Base-by-base conservation (phyloP, 2,329 filamentous ascomycete genomes). In the Penicillium concentricum region DNA sequence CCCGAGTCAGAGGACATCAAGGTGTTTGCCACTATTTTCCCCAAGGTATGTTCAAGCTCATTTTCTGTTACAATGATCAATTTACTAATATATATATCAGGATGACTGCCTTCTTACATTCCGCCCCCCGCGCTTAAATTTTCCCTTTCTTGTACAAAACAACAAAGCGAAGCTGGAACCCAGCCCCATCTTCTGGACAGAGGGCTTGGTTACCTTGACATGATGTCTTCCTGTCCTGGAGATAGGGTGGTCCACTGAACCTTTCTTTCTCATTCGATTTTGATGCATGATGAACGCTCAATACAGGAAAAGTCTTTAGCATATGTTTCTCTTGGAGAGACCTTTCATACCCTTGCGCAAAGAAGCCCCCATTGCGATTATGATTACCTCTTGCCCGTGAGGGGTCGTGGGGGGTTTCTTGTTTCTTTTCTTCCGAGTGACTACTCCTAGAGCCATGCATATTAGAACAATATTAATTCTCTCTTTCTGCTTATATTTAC, bases 11-110 rank as follows among this genome's bases (percentile, higher is more conserved):
- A 99, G 79, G 88, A 96, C 76, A 97, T 99, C 77, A 93, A 96
- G 81, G 93, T 97, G 65, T 99, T 97, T 78, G 94, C 94, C 39
- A 97, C 92, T 28, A 96, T 99, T 67, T 99, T 99, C 83, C 94
- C 94, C 55, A 89, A 89, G 89, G 92, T 95, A 57, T 62, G 54
- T 41, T 54, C 10, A 7, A 8, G n/a, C 10, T 58, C 18, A 28
- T 52, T 51, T 38, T 39, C 22, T 8, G 13, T 53, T 65, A 10
- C 54, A 24, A 38, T 54, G 61, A 39, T 59, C 46, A 54, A 13
- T 35, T 35, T 57, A 53, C 65, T 66, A 60, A 71, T 54, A 15
- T 48, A 15, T 48, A 66, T 72, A 60, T 5, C 62, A 93, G 90
- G 91, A 95, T 72, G 88, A 94, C 72, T 94, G 90, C 78, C 87